A percentile compares a stretch with the other conserved stretches of the same genome.
phyloP scores from a whole-genome alignment of 106 monocot species.

The Dendrobium officinale region DNA sequence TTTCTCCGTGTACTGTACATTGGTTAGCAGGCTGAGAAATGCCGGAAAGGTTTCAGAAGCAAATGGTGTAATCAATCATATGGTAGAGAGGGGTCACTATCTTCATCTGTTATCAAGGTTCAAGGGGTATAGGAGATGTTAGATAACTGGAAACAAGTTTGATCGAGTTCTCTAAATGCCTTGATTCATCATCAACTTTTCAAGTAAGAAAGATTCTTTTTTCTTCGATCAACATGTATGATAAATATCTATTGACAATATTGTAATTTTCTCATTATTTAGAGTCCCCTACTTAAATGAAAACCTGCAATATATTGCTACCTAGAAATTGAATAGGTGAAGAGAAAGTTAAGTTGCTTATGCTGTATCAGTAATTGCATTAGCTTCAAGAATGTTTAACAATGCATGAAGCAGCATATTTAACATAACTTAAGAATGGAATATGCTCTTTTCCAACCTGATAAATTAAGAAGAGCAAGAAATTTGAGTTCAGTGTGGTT shows the following conservation, averaged over 20 bases:
- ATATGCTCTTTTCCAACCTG: too few relatives aligned
- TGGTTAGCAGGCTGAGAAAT: conserved; percentile 57
- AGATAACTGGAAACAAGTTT: conserved; percentile 1
- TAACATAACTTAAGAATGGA: too few relatives aligned
- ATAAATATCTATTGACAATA: neutral
- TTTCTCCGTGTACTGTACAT: conserved; percentile 67
- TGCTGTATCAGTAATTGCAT: neutral
- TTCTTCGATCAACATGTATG: neutral
- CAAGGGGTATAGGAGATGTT: conserved; percentile 62
- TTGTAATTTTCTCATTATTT: neutral
- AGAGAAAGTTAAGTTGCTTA: neutral
- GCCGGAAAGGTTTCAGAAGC: conserved; percentile 64
- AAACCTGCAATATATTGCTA: neutral
- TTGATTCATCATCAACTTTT: neutral
- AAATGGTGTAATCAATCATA: conserved; percentile 51
- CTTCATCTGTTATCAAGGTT: conserved; percentile 70
- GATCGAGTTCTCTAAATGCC: neutral
- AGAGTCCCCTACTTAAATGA: neutral
- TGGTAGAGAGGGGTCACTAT: conserved; percentile 84
- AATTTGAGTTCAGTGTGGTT: neutral
- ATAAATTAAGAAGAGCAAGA: neutral
- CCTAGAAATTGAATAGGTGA: neutral
- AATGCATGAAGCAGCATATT: too few relatives aligned
- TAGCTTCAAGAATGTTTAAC: neutral
- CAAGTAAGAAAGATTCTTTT: neutral